phyloP scores from a whole-genome alignment of 2,329 filamentous ascomycete genomes.

The Boeremia lycopersici region DNA sequence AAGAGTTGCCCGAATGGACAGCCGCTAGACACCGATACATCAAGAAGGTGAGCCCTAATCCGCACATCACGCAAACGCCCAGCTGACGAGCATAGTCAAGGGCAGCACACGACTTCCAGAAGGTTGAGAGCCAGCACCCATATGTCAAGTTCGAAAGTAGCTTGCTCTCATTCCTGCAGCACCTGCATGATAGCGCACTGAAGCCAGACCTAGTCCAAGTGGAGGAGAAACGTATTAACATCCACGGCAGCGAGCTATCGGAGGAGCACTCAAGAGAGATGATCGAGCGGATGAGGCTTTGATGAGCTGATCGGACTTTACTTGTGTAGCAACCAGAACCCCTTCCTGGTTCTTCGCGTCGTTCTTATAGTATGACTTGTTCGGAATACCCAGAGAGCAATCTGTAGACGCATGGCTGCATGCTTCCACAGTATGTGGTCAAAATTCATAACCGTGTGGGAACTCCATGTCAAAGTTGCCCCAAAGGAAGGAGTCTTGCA shows the following conservation, averaged over 20 bases:
- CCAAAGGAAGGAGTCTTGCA: neutral
- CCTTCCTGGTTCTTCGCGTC: neutral
- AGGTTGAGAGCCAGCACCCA: constrained; percentile 41
- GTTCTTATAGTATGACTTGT: neutral
- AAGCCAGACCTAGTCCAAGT: constrained; percentile 59
- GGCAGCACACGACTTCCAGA: constrained; percentile 13
- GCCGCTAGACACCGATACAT: constrained; percentile 45
- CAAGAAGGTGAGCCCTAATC: constrained; percentile 21
- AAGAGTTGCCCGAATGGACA: constrained; percentile 47
- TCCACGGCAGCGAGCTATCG: constrained; percentile 39
- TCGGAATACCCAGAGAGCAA: neutral
- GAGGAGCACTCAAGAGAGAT: constrained; percentile 40
- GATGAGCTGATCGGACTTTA: neutral
- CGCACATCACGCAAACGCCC: too few species aligned
- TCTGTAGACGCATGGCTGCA: neutral
- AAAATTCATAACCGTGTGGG: too few species aligned
- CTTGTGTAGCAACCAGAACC: too few species aligned
- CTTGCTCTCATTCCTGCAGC: constrained; percentile 51
- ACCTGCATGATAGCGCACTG: constrained; percentile 51
- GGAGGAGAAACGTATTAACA: constrained; percentile 53
- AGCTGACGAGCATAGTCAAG: constrained; percentile 10
- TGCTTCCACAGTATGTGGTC: neutral
- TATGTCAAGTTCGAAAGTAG: constrained; percentile 47
- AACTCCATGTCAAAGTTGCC: neutral
- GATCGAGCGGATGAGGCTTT: constrained; percentile 40